Evolutionary conservation across 805 yeast genomes (phyloP), one percentile per base, ranked within the genome.

Genomic region (Clavispora fructus): DNA sequence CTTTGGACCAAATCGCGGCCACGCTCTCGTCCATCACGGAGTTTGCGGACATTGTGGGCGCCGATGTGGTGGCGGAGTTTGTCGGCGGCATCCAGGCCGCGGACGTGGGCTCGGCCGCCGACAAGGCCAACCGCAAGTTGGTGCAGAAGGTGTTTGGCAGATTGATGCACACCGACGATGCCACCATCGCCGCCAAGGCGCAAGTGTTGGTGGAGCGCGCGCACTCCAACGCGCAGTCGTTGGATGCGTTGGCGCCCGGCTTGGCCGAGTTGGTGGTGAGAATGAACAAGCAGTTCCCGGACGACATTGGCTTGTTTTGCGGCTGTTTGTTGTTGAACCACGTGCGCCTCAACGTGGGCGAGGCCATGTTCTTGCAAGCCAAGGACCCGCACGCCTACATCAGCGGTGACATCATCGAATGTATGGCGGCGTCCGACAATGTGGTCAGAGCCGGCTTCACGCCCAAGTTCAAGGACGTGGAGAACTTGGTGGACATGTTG

Each of bases 401-500:
- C 51, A 78, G 85, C 45, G 99, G 99, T 55, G 98, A 94, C 67
- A 94, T 94, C 56, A 91, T 94, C 61, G 99, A 94, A 74, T 94
- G 99, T 74, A 94, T 94, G 99, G 99, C 99, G 38, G 97, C 99
- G 8, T 85, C 95, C 35, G 99, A 94, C 67, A 94, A 94, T 60
- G 99, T 94, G 47, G 97, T 94, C 42, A 82, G 99, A 67, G 96
- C 97, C 4, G 99, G 99, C 12, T 94, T 94, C 75, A 94, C 99
- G n/a, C 99, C 99, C 51, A 94, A 94, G 68, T 94, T 92, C 74
- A 94, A 92, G 71, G 99, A 94, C 67, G 98, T 94, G 50, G 69
- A 82, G 48, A 89, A 86, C 59, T 79, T 94, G 62, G 97, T 94
- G 39, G 80, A 78, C 44, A 88, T 88, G 94, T 80, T 94, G 64